Percentiles rank a stretch among this genome's conserved stretches.
These are phyloP conservation scores for Stemphylium lycopersici DNA, from an alignment of 2,329 filamentous ascomycete species.

Conservation along the genomic window DNA sequence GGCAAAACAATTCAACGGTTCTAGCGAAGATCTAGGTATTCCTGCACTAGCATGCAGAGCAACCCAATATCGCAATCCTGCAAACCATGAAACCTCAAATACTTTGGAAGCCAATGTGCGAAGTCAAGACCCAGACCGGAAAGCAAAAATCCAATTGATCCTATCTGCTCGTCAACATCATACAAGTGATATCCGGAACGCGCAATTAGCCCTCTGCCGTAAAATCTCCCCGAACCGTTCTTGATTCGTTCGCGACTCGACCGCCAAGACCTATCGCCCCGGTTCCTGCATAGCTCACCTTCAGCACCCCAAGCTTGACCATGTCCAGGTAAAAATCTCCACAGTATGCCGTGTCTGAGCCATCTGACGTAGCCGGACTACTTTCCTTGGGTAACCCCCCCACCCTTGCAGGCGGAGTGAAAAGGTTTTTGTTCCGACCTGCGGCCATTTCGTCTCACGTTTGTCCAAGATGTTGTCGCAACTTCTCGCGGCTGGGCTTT, in stretches of 20 bases:
- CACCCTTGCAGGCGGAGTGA: constrained; percentile 2
- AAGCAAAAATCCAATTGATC: neutral
- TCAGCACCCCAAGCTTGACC: constrained; percentile 1
- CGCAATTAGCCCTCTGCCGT: neutral
- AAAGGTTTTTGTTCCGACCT: neutral
- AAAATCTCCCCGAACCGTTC: neutral
- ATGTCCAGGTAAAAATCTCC: neutral
- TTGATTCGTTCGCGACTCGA: neutral
- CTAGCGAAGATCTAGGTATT: too few species aligned
- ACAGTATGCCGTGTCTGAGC: neutral
- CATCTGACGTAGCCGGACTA: constrained; percentile 6
- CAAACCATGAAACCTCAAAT: too few species aligned
- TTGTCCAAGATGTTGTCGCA: constrained; percentile 9
- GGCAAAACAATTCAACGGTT: neutral
- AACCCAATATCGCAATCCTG: too few species aligned
- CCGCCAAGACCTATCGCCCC: constrained; percentile 3
- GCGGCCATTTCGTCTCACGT: neutral
- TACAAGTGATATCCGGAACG: neutral
- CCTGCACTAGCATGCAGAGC: too few species aligned
- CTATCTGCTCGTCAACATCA: neutral
- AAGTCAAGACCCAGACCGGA: neutral
- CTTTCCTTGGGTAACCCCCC: neutral
- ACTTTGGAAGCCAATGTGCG: neutral
- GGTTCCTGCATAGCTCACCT: constrained; percentile 8
- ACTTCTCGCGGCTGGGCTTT: constrained; percentile 7